phyloP scores from a whole-genome alignment of 495 filamentous ascomycete species.

The Penicillium salamii region DNA sequence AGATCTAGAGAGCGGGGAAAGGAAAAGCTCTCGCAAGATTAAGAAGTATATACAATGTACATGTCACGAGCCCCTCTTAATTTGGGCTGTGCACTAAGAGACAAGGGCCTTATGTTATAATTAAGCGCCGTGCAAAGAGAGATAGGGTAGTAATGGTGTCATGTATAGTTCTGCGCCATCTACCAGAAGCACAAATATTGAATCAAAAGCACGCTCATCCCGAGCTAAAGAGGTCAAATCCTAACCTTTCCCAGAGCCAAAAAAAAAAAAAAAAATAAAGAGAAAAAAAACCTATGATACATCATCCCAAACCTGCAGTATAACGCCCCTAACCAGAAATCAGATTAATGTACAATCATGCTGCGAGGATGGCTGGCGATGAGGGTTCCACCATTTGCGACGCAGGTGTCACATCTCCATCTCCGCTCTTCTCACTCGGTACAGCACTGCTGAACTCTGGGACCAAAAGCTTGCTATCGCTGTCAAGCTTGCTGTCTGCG shows the following conservation, averaged over 20 bases:
- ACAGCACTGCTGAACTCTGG: slow-evolving; percentile 31
- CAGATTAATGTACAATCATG: slow-evolving; percentile 17
- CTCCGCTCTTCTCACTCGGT: slow-evolving; percentile 68
- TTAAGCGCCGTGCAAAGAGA: too few species aligned
- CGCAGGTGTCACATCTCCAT: slow-evolving; percentile 45
- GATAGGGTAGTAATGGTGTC: not conserved
- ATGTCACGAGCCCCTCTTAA: slow-evolving; percentile 8
- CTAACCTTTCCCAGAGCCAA: not conserved
- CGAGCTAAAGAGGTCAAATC: not conserved
- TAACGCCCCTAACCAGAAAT: not conserved
- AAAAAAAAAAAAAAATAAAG: not conserved
- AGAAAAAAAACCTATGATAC: slow-evolving; percentile 9
- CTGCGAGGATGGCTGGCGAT: slow-evolving; percentile 44
- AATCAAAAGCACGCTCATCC: not conserved
- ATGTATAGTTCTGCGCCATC: not conserved
- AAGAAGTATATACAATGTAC: not conserved
- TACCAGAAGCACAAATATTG: not conserved
- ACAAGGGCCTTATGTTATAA: not conserved
- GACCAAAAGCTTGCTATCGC: slow-evolving; percentile 19
- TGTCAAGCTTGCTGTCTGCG: slow-evolving; percentile 39
- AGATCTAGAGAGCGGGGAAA: not conserved
- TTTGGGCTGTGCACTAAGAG: not conserved
- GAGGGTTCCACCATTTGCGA: slow-evolving; percentile 44
- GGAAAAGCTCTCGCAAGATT: not conserved
- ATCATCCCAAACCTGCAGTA: not conserved